phyloP scores from a whole-genome alignment of 805 yeast species.

The Yamadazyma ubonensis region DNA sequence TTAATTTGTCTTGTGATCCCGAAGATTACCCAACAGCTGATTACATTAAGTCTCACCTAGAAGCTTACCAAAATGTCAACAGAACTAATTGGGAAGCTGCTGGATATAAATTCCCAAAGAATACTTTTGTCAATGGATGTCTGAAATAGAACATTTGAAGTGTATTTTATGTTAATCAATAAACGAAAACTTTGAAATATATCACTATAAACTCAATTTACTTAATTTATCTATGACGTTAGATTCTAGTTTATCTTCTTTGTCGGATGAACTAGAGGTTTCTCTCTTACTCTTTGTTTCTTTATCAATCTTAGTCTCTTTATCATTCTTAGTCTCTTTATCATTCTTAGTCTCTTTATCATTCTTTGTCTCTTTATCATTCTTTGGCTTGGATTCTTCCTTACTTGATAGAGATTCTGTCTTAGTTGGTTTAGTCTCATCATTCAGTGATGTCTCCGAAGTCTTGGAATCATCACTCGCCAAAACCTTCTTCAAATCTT shows the following conservation, averaged over 20 bases:
- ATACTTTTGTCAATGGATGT: conserved; percentile 28
- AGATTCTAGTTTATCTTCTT: conserved; percentile 1
- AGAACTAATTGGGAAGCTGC: conserved; percentile 72
- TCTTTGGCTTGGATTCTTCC: conserved; percentile 9
- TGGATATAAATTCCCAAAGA: conserved; percentile 55
- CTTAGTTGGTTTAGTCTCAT: too few relatives aligned
- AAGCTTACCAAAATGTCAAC: conserved; percentile 70
- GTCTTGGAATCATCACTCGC: too few relatives aligned
- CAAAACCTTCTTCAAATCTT: conserved; percentile 13
- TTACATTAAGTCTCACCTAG: conserved; percentile 68
- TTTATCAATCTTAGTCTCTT: too few relatives aligned
- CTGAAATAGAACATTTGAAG: conserved; percentile 4
- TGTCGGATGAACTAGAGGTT: conserved; percentile 1
- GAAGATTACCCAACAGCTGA: conserved; percentile 78
- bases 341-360: conserved; percentile 7
- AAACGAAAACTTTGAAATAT: not conserved
- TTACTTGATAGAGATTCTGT: too few relatives aligned
- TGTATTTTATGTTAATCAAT: conserved; percentile 9
- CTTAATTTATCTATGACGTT: conserved; percentile 1
- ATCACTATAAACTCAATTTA: conserved; percentile 1
- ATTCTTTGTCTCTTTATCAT: conserved; percentile 11
- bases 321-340: conserved; percentile 3
- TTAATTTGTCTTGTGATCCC: conserved; percentile 82
- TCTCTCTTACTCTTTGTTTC: too few relatives aligned
- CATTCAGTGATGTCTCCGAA: too few relatives aligned